These are phyloP conservation scores for Coemansia brasiliensis DNA, from an alignment of 192 early-diverging fungal genomes.

Conservation along the genomic window DNA sequence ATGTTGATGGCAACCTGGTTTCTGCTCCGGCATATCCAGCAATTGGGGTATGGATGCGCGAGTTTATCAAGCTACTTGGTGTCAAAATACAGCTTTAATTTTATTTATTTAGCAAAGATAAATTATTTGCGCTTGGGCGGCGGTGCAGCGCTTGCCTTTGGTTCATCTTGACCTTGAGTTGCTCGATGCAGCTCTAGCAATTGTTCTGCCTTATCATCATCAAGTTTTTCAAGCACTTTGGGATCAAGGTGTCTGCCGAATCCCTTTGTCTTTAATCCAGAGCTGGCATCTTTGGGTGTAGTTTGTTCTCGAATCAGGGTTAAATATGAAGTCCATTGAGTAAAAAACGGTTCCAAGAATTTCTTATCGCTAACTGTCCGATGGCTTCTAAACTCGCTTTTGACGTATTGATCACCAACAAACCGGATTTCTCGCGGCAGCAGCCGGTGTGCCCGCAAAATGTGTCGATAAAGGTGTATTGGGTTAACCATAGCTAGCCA, in stretches of 20 bases:
- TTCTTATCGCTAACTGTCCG: conserved; percentile 34
- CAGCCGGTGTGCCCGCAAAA: conserved; percentile 36
- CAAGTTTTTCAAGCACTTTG: conserved; percentile 32
- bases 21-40: conserved; percentile 46
- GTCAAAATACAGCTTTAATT: conserved; percentile 27
- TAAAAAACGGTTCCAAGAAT: conserved; percentile 44
- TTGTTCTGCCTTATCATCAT: conserved; percentile 55
- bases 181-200: conserved; percentile 48
- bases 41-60: conserved; percentile 48
- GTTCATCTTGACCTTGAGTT: conserved; percentile 2
- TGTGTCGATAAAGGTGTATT: conserved; percentile 32
- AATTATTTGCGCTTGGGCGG: conserved; percentile 7
- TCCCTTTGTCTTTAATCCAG: background rate
- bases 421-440: conserved; percentile 51
- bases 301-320: conserved; percentile 30
- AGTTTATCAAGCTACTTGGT: conserved; percentile 51
- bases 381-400: conserved; percentile 51
- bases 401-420: conserved; percentile 56
- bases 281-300: background rate
- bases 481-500: conserved; percentile 25
- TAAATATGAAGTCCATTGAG: conserved; percentile 47
- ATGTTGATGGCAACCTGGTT: conserved; percentile 49
- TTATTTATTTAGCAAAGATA: background rate
- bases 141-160: background rate
- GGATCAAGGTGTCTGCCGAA: conserved; percentile 39